Evolutionary conservation across 2,329 filamentous ascomycete genomes (phyloP).

Genomic region (Penicillium palitans): DNA sequence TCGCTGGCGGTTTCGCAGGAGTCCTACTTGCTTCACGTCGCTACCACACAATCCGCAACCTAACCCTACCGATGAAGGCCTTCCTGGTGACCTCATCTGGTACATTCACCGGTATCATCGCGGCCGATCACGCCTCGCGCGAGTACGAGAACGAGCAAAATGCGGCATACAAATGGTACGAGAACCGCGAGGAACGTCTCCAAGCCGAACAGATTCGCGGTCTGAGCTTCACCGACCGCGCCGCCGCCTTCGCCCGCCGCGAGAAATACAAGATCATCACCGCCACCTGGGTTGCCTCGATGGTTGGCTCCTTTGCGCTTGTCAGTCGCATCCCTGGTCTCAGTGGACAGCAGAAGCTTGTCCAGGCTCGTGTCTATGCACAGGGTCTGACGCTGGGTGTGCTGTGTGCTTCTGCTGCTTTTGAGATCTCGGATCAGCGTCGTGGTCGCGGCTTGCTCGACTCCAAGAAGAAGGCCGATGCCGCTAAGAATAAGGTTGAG

Average conservation of each 20-base stretch:
- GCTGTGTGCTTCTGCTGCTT: constrained; percentile 75
- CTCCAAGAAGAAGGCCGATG: constrained; percentile 75
- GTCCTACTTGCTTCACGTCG: constrained; percentile 68
- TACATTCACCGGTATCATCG: constrained; percentile 85
- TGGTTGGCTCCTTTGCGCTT: constrained; percentile 71
- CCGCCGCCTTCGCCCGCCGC: constrained; percentile 71
- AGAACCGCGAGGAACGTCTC: constrained; percentile 59
- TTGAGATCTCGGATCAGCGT: constrained; percentile 78
- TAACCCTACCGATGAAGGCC: constrained; percentile 85
- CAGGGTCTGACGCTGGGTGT: constrained; percentile 86
- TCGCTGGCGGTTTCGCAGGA: constrained; percentile 65
- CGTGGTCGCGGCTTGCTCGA: constrained; percentile 57
- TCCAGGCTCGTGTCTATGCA: constrained; percentile 92
- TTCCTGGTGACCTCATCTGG: constrained; percentile 82
- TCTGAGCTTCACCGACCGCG: constrained; percentile 60
- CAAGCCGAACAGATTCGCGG: constrained; percentile 54
- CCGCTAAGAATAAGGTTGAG: constrained; percentile 73
- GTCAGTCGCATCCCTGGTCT: constrained; percentile 78
- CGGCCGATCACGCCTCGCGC: constrained; percentile 74
- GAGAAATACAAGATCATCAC: constrained; percentile 89
- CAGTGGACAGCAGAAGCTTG: constrained; percentile 77
- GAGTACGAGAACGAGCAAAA: constrained; percentile 70
- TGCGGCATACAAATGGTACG: constrained; percentile 65
- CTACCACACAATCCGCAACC: constrained; percentile 73
- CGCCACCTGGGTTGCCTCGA: constrained; percentile 75